Evolutionary conservation across 2,329 filamentous ascomycete species (phyloP), one percentile per base, ranked within the genome.

Genomic region (Talaromyces verruculosus): DNA sequence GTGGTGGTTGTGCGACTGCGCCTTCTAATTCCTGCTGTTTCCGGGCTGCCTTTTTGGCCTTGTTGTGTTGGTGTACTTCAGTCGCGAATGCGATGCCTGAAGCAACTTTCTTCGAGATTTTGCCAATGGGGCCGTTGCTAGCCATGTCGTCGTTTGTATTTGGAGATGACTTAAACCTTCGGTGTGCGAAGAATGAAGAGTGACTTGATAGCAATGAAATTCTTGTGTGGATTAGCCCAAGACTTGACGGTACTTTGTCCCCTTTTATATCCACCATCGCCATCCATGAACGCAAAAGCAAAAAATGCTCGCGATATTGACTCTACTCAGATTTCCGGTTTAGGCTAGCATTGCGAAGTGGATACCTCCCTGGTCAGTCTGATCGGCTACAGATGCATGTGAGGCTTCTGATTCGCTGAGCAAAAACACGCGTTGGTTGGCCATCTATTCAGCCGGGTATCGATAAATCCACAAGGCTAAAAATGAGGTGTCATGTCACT

Each of bases 51-150:
- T 68, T 68, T 63, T 60, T 57, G 22, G 64, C 60, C 30, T 68
- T 68, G 15, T 51, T 66, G 43, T 67, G 65, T 13, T 37, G 25
- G 15, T 39, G 58, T 1, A 60, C 64, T 64, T 67, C 66, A 5
- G 22, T 33, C 13, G 45, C 66, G 15, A 67, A 66, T n/a, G 64
- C 66, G 55, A 67, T 49, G 3, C 59, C 53, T 11, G 58, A 37
- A 11, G 49, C 43, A 10, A 67, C 51, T 8, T 60, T 61, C 3
- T 28, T 19, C 7, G 43, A 49, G 25, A 64, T 13, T 33, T 51
- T 49, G 30, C 55, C 63, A 30, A 64, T 43, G 11, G 63, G 63
- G 2, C 63, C 63, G 37, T 35, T 35, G 7, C 22, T 51, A 1
- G 51, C n/a, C 51, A 55, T 55, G 5, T 19, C 13, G 30, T 35